Evolutionary conservation across 2,329 filamentous ascomycete genomes (phyloP), one percentile per base, ranked within the genome.

Genomic region (Colletotrichum endophyticum): DNA sequence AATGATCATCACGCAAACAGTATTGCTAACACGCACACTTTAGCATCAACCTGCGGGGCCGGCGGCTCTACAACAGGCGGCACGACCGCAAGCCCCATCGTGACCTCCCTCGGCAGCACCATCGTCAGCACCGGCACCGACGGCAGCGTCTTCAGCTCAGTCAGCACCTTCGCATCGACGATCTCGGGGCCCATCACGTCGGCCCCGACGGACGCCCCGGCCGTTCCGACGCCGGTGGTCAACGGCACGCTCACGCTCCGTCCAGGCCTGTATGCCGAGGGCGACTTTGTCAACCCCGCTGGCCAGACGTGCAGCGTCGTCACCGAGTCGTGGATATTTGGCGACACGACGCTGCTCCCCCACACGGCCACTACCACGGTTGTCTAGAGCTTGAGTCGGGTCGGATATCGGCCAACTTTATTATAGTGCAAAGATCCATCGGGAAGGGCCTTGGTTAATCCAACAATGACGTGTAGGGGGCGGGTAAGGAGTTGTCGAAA

Each of bases 171-270:
- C 36, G 56, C 25, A 34, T 63, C 71, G n/a, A 69, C 71, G 13
- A 19, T 30, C 22, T 19, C 28, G 6, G 30, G 32, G 13, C 72
- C 66, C n/a, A 27, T 59, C 44, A 71, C 66, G 16, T 32, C 12
- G 44, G 30, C 32, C 25, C 70, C 62, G 36, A 66, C 63, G n/a
- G 56, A 30, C 3, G 49, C 39, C 27, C 57, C 36, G 27, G 34
- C 30, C 28, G 56, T n/a, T 8, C 70, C 70, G n/a, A 76, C 73
- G 6, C 19, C 68, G 11, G 68, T 76, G 32, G 27, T 62, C 27
- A 69, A 75, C 64, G 39, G 73, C 56, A 77, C 76, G 36, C 64
- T 77, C 30, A 70, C 66, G 19, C 73, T 77, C 16, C 76, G 62
- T 8, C 66, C 76, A 49, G 73, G 69, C 4, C 49, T 77, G 8